phyloP scores from a whole-genome alignment of 2,329 filamentous ascomycete genomes.

The Xylariomycetidae sp. region DNA sequence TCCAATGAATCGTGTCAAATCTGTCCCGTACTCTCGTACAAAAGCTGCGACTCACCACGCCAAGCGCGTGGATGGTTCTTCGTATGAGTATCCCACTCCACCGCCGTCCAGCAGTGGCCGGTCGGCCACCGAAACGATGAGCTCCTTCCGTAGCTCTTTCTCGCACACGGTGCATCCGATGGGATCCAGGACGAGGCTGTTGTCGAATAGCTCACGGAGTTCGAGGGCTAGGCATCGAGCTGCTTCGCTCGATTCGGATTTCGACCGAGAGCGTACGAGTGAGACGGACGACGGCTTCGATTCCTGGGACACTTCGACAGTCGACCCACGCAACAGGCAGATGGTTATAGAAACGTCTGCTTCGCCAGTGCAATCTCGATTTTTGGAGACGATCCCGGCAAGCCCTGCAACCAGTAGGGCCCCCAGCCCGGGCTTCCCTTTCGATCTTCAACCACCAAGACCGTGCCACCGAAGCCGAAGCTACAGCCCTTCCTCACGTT shows the following conservation, averaged over 20 bases:
- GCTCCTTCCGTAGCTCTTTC: slow-evolving; percentile 42
- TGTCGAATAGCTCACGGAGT: slow-evolving; percentile 29
- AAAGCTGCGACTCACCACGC: slow-evolving; percentile 32
- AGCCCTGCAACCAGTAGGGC: slow-evolving; percentile 59
- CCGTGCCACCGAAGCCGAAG: slow-evolving; percentile 42
- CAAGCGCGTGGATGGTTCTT: slow-evolving; percentile 27
- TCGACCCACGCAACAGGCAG: slow-evolving; percentile 57
- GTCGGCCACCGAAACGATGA: slow-evolving; percentile 39
- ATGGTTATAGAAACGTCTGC: slow-evolving; percentile 47
- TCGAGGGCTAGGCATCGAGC: slow-evolving; percentile 35
- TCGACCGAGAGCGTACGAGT: slow-evolving; percentile 27
- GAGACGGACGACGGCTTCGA: slow-evolving; percentile 60
- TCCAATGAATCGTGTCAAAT: slow-evolving; percentile 38
- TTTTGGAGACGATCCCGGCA: slow-evolving; percentile 66
- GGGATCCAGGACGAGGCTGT: slow-evolving; percentile 49
- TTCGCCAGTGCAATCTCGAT: slow-evolving; percentile 38
- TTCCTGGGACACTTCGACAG: slow-evolving; percentile 66
- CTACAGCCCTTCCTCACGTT: slow-evolving; percentile 39
- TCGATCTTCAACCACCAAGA: slow-evolving; percentile 50
- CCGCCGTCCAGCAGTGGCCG: slow-evolving; percentile 39
- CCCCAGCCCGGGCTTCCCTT: slow-evolving; percentile 54
- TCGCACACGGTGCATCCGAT: slow-evolving; percentile 47
- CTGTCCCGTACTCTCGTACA: slow-evolving; percentile 42
- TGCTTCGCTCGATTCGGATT: slow-evolving; percentile 42
- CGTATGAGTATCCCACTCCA: slow-evolving; percentile 33